Conservation (phyloP, 306 rosid species). For the Lagenaria siceraria region DNA sequence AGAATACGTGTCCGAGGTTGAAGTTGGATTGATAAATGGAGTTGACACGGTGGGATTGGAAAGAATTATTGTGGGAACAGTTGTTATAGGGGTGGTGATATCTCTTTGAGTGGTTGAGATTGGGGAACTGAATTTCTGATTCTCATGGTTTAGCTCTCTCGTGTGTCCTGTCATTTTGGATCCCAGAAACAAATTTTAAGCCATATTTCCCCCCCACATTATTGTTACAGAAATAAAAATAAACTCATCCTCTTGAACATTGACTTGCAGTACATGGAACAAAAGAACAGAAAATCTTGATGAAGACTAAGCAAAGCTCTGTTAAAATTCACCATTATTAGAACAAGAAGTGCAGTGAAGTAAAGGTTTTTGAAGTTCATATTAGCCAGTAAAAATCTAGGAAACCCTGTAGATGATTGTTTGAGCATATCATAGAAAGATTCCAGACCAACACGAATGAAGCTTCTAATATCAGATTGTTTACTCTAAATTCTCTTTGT, state of each 20-base stretch:
- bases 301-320: background rate
- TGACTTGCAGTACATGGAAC: background rate
- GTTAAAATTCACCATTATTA: background rate
- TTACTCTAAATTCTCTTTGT: background rate
- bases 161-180: constrained; percentile 13
- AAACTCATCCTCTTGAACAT: background rate
- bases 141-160: constrained; percentile 18
- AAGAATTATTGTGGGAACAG: constrained; percentile 8
- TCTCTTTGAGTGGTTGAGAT: constrained; percentile 34
- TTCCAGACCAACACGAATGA: background rate
- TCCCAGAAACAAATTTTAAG: background rate
- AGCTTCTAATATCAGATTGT: background rate
- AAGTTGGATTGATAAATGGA: constrained; percentile 10
- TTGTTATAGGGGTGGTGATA: constrained; percentile 15
- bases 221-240: background rate
- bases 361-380: background rate
- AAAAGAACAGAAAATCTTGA: background rate
- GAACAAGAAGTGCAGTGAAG: background rate
- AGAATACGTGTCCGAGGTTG: constrained; percentile 2
- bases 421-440: background rate
- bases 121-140: constrained; percentile 19
- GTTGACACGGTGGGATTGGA: constrained; percentile 16
- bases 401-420: background rate
- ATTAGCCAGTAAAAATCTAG: background rate
- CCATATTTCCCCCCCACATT: background rate